Evolutionary conservation across 169 alveolate species (phyloP), one percentile per base, ranked within the genome.

Genomic region (Plasmodium yoelii): DNA sequence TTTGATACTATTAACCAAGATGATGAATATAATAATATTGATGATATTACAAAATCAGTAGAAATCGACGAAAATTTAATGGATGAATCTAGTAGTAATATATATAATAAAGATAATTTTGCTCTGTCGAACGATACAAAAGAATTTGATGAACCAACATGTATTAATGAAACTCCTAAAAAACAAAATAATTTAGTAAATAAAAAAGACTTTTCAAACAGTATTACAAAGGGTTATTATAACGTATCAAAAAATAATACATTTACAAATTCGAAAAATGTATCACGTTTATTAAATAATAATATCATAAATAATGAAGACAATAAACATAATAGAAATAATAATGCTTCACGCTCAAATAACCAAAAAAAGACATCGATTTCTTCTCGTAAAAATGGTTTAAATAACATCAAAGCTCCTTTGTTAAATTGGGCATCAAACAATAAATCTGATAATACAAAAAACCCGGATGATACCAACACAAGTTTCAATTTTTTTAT

Each of bases 311-410:
- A 71, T 57, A 12, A 73, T 59, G 87, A 61, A 44, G 87, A 73
- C 56, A 39, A 73, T 22, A 73, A 39, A 47, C 18, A 46, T 63
- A 19, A 73, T 49, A 39, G 18, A 15, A 71, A 53, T 49, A 71
- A 71, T 24, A 73, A 73, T 49, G 42, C 15, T 73, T 57, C 56
- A 7, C 87, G 87, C 71, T 49, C 71, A 56, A 56, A 56, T 57
- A 59, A 57, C 42, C 72, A 73, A 63, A 73, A 73, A 34, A 73
- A 13, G 13, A 0, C 71, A 24, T n/a, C 28, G 9, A 15, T 44
- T 13, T 56, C 55, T 6, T 5, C 59, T 26, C 87, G 59, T 24
- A 73, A 73, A 47, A 73, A 55, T 42, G 56, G 34, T 39, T 61
- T 26, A 56, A 57, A 51, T 44, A 73, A 42, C 19, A n/a, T 12